Evolutionary conservation across 805 yeast genomes (phyloP).

Genomic region (Saccharomycopsis guyanensis): DNA sequence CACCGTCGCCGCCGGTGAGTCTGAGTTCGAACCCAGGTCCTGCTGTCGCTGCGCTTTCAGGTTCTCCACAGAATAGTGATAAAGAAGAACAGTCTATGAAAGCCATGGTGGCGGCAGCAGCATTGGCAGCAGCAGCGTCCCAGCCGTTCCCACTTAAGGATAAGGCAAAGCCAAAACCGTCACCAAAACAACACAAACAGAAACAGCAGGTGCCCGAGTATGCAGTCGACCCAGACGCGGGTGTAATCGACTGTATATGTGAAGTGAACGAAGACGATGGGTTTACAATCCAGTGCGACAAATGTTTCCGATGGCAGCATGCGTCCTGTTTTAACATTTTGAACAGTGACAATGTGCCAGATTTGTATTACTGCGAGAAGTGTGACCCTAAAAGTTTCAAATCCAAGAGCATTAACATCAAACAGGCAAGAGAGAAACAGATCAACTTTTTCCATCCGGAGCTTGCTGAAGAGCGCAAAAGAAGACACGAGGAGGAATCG

Average conservation of each 20-base stretch:
- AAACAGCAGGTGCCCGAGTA: constrained; percentile 34
- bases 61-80: background rate
- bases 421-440: constrained; percentile 28
- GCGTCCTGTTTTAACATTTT: constrained; percentile 80
- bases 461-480: constrained; percentile 21
- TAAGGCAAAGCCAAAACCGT: constrained; percentile 1
- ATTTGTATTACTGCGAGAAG: constrained; percentile 67
- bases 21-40: constrained; percentile 16
- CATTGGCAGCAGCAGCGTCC: constrained; percentile 75
- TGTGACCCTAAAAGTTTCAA: constrained; percentile 52
- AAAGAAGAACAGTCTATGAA: constrained; percentile 27
- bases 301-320: constrained; percentile 92
- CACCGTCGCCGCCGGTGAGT: background rate
- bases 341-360: constrained; percentile 71
- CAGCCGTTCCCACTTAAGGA: constrained; percentile 51
- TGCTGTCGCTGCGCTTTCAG: constrained; percentile 19
- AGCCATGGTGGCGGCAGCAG: constrained; percentile 76
- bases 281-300: constrained; percentile 89
- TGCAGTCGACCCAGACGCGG: constrained; percentile 73
- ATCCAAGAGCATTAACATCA: constrained; percentile 35
- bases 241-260: constrained; percentile 84
- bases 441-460: constrained; percentile 4
- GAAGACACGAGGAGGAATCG: constrained; percentile 30
- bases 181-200: constrained; percentile 16
- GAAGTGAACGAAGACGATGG: constrained; percentile 86